Base-by-base conservation (phyloP, 148 eudicot genomes). In the Pharnaceum exiguum region DNA sequence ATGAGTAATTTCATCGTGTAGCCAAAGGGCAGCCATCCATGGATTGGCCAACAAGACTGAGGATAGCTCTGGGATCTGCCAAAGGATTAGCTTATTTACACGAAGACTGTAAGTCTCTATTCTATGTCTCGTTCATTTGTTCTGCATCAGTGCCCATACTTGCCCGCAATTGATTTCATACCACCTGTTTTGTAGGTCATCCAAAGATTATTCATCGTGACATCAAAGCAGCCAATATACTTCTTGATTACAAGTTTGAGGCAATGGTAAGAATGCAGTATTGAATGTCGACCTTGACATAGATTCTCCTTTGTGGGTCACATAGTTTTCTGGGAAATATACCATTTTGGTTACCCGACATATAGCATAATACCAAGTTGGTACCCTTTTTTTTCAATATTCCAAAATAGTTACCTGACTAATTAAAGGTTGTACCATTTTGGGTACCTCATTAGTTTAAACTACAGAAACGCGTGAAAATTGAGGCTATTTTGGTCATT, bases 181-280 rank as follows among this genome's bases (percentile, higher is more conserved):
- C 6, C 52, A 17, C 31, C 35, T 65, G 17, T 60, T 18, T 31
- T 68, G 64, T 74, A 94, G 99, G 99, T 64, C 90, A 94, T 78
- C 99, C 96, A 21, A 94, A 94, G 73, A 94, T 94, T 52, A 86
- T 94, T 58, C 99, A 94, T 55, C 77, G 99, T 37, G 99, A 94
- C 68, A 94, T 94, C 51, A 94, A 94, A 77, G 82, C 89, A n/a
- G 64, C 99, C 32, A 94, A 94, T 75, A 94, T 94, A 63, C 89
- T 94, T 40, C 23, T 94, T 51, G 90, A 89, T 62, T 75, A 69
- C 57, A 86, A 82, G 68, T 94, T 83, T 66, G 99, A 94, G 79
- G 95, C 96, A 60, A 94, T 74, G 96, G 99, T 89, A 68, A 70
- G 62, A 21, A 45, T 67, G 21, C 39, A 40, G 49, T 51, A 39